These are phyloP conservation scores for Zygosaccharomyces sapae DNA, from an alignment of 1,139 yeast species.

Conservation along the genomic window DNA sequence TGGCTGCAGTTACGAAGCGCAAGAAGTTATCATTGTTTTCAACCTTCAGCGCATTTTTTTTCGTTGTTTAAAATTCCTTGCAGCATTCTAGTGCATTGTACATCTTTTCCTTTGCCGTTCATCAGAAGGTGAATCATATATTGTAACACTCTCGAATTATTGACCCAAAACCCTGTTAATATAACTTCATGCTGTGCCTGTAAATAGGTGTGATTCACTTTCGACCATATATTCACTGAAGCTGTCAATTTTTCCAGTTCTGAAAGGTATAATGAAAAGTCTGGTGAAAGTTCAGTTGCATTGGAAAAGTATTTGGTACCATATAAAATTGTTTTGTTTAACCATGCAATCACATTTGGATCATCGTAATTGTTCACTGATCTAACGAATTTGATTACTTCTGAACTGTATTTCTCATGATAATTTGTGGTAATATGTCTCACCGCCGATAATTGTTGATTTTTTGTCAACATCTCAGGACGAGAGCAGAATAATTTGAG, in stretches of 20 bases:
- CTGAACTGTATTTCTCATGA: constrained; percentile 32
- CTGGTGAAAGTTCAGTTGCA: constrained; percentile 36
- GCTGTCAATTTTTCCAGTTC: constrained; percentile 33
- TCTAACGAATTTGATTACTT: constrained; percentile 29
- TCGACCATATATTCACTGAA: constrained; percentile 30
- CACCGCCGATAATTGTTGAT: constrained; percentile 23
- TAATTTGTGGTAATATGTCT: constrained; percentile 28
- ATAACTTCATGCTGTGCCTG: constrained; percentile 70
- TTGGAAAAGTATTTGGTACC: constrained; percentile 65
- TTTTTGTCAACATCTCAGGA: constrained; percentile 15
- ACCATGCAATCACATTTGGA: constrained; percentile 31
- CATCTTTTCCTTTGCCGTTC: constrained; percentile 38
- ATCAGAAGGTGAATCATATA: constrained; percentile 43
- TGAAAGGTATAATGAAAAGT: constrained; percentile 38
- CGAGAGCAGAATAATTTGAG: constrained; percentile 4
- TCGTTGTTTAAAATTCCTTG: constrained; percentile 61
- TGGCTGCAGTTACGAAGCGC: constrained; percentile 44
- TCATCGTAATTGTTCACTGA: constrained; percentile 17
- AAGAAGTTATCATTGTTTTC: constrained; percentile 23
- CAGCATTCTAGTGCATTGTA: constrained; percentile 51
- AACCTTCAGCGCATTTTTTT: constrained; percentile 35
- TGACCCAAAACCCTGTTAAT: constrained; percentile 49
- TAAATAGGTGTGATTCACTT: constrained; percentile 47
- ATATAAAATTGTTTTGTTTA: constrained; percentile 49
- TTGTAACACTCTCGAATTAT: constrained; percentile 41